Base-by-base conservation (phyloP, 345 rosid species). In the Nephelium lappaceum region DNA sequence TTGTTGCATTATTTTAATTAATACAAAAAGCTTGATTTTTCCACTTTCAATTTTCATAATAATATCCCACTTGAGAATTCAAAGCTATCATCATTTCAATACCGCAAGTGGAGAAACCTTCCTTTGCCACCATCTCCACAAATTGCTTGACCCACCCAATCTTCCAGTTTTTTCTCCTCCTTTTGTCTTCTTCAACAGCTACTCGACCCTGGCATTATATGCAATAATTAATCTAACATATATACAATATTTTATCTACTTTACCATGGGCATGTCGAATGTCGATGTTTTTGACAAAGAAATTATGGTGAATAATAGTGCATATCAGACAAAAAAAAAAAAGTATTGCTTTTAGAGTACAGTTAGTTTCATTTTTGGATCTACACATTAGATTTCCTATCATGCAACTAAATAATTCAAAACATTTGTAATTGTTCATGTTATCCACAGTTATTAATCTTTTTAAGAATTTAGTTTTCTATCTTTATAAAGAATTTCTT, bases 101-200 rank as follows among this genome's bases (percentile, higher is more conserved):
- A 78, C 41, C 23, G 76, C 80, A 71, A 83, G 89, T 85, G 91
- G 93, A 85, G 84, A 51, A 75, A 71, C 69, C 81, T 78, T 72
- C 82, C 75, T 43, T 55, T 55, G 43, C 84, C 87, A 81, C 84
- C 84, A 73, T 77, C 80, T 43, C 80, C 76, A 79, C 68, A 24
- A 78, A 61, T 79, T 78, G 67, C 80, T 75, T 75, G 78, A 71
- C 78, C 84, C 78, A 81, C 67, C 67, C 14, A 25, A 12, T 68
- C 41, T 71, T 41, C 18, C 18, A 16, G 21, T 14, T 65, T 5
- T 67, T 41, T 7, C 2, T n/a, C 19, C 69, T 16, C 25, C 1
- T 18, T 53, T 62, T 77, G 71, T 68, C 68, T 63, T 51, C 61
- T 74, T 36, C 21, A 76, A 71, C 79, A 69, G 21, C 82, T 58